A percentile compares a stretch with the other conserved stretches of the same genome.
phyloP scores from a whole-genome alignment of 257 asterid species.

The Asclepias syriaca region DNA sequence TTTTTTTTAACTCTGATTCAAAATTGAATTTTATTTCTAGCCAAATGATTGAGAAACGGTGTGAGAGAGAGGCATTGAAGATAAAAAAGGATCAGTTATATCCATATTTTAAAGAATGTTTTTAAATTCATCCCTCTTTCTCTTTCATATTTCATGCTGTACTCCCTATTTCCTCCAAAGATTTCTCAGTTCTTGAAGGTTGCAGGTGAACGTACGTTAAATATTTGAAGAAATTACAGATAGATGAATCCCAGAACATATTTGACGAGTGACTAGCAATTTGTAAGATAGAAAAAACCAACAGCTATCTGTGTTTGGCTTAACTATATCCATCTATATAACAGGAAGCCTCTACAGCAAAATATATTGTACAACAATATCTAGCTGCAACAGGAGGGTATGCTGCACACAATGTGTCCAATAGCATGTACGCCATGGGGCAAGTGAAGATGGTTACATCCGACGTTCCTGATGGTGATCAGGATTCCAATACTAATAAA shows the following conservation, averaged over 20 bases:
- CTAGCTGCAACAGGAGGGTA: constrained; percentile 89
- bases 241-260: not conserved
- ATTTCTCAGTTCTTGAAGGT: not conserved
- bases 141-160: not conserved
- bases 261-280: not conserved
- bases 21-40: not conserved
- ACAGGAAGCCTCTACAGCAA: constrained; percentile 83
- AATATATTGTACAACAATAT: constrained; percentile 88
- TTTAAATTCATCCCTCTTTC: not conserved
- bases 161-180: not conserved
- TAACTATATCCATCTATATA: not conserved
- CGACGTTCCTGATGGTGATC: constrained; percentile 27
- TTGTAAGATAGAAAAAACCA: too few relatives aligned
- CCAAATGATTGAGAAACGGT: too few relatives aligned
- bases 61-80: too few relatives aligned
- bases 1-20: not conserved
- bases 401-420: constrained; percentile 45
- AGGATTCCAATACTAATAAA: constrained; percentile 12
- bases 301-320: not conserved
- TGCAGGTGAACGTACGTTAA: not conserved
- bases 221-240: not conserved
- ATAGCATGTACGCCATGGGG: constrained; percentile 90
- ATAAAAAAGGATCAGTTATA: not conserved
- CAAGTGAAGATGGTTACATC: constrained; percentile 67
- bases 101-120: not conserved